Base-by-base conservation (phyloP, 106 monocot genomes). In the Triglochin maritima region DNA sequence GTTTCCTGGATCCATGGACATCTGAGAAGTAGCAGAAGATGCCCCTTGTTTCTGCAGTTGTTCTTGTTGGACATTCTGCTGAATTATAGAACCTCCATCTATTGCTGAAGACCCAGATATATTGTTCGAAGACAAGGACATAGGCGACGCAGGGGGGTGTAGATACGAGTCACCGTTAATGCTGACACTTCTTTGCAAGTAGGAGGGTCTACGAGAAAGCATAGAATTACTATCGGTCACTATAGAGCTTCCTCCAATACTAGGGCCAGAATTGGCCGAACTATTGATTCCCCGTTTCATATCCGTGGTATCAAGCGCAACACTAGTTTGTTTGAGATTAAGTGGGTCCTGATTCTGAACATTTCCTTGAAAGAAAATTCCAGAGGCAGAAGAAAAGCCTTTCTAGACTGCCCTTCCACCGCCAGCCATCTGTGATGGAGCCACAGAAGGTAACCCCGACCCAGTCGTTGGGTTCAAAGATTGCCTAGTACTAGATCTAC, bases 101-200 rank as follows among this genome's bases (percentile, higher is more conserved):
- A 87, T 80, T 16, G 77, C 55, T 12, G 86, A 90, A 29, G 90
- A 86, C 6, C 80, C 80, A 2, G 85, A 88, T 6, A 93, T 81
- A 63, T 84, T 88, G 68, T 95, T 89, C 47, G 89, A 87, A 16
- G 94, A 83, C 73, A 87, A 95, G n/a, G 94, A 90, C 77, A 90
- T 69, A n/a, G 94, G 90, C 4, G 94, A 90, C 2, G 94, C 79
- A 6, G 90, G 94, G 11, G 87, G 79, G 44, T 77, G 83, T 68
- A 78, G 74, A 62, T 83, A 90, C 0, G 85, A 87, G 47, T 95
- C 94, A 9, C 74, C 85, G 68, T 87, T 89, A 47, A 87, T 87
- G 72, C 86, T 89, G 44, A 82, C 59, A 68, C 89, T 93, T 44
- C 84, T 80, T 70, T 94, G 94, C 71, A 95, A 50, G 50, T 82